Evolutionary conservation across 23 red algal genomes (phyloP).

Genomic region (Gracilariopsis chorda): DNA sequence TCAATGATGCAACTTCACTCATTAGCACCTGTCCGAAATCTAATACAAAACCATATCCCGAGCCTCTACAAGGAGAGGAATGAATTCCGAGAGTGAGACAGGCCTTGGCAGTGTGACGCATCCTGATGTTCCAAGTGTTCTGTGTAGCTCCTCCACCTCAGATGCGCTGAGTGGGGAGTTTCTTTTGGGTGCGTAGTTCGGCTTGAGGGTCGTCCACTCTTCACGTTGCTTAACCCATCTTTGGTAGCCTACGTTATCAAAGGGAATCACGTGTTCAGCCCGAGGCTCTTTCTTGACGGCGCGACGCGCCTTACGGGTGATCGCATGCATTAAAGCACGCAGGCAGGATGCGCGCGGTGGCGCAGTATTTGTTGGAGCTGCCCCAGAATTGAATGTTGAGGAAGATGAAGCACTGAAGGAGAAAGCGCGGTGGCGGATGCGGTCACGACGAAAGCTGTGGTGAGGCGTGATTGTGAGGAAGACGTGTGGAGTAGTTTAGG

Average conservation of each 20-base stretch:
- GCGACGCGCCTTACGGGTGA: background rate
- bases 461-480: constrained; percentile 15
- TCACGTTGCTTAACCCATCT: background rate
- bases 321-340: background rate
- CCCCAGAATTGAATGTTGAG: constrained; percentile 10
- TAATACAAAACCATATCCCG: no score
- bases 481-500: no score
- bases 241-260: background rate
- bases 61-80: no score
- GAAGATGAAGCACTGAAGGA: background rate
- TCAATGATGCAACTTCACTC: no score
- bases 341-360: background rate
- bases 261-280: no score
- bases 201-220: background rate
- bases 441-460: background rate
- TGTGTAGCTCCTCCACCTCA: no score
- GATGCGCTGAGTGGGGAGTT: no score
- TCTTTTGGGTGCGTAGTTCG: background rate
- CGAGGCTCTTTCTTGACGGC: background rate
- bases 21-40: no score
- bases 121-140: no score
- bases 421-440: background rate
- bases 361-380: background rate
- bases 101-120: no score
- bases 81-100: no score